These are phyloP conservation scores for Suhomyces ambrosiae DNA, from an alignment of 1,139 yeast species.

Conservation along the genomic window DNA sequence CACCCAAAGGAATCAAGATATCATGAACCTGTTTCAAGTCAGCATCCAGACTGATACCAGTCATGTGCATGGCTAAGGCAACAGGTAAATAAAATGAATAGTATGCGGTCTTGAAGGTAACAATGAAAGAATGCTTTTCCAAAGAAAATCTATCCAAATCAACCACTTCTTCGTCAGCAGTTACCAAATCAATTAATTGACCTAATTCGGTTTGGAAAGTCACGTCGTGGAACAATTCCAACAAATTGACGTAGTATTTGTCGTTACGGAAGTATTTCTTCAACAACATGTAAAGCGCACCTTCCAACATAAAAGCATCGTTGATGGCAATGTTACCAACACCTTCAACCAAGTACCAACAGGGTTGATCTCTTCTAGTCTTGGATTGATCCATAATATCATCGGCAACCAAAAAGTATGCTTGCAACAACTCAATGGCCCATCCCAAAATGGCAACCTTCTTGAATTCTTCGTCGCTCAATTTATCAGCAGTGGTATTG, in stretches of 20 bases:
- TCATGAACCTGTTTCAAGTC: conserved; percentile 89
- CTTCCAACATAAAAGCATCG: conserved; percentile 96
- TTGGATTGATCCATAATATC: conserved; percentile 98
- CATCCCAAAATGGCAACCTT: conserved; percentile 92
- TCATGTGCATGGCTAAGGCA: conserved; percentile 92
- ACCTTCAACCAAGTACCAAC: conserved; percentile 86
- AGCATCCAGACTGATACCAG: conserved; percentile 68
- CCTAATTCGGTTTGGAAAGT: conserved; percentile 98
- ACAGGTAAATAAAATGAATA: conserved; percentile 98
- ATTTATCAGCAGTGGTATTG: conserved; percentile 57
- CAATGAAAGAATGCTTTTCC: conserved; percentile 91
- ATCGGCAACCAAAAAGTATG: conserved; percentile 95
- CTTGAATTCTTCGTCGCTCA: conserved; percentile 69
- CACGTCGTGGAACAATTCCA: conserved; percentile 91
- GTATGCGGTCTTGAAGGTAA: conserved; percentile 95
- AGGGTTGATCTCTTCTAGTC: conserved; percentile 98
- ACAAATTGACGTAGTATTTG: conserved; percentile 79
- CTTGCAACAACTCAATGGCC: conserved; percentile 94
- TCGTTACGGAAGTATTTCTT: conserved; percentile 87
- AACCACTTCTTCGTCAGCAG: conserved; percentile 95
- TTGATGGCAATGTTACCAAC: conserved; percentile 95
- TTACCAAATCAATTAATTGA: conserved; percentile 89
- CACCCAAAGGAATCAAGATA: conserved; percentile 91
- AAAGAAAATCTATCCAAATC: conserved; percentile 86
- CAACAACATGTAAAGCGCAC: conserved; percentile 85